Conservation (phyloP, 176 grass and related monocot species). For the Poa pratensis region DNA sequence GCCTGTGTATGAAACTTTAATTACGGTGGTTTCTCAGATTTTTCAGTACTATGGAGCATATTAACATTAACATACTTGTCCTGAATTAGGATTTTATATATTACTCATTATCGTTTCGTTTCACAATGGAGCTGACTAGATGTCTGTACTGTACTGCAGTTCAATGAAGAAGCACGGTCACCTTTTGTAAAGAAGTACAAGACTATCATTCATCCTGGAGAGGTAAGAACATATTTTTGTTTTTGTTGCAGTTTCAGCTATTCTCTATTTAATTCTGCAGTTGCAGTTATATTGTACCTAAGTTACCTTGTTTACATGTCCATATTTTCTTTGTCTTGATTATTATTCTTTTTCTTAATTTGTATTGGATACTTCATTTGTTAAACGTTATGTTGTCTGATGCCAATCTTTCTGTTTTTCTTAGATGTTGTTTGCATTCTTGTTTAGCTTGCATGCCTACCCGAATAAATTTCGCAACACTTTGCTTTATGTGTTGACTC, state of each 20-base stretch:
- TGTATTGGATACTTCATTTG: not conserved
- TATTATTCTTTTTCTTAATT: slow-evolving; percentile 10
- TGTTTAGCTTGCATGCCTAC: slow-evolving; percentile 27
- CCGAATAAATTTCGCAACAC: not conserved
- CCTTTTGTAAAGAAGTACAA: slow-evolving; percentile 94
- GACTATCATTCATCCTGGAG: slow-evolving; percentile 98
- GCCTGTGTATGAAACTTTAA: not conserved
- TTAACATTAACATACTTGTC: not conserved
- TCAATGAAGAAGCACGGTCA: slow-evolving; percentile 84
- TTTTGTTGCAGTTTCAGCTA: not conserved
- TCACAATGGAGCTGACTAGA: slow-evolving; percentile 14
- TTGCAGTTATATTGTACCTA: slow-evolving; percentile 14
- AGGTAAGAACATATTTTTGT: slow-evolving; percentile 53
- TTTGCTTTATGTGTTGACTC: not conserved
- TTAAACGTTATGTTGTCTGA: slow-evolving; percentile 4
- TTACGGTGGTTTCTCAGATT: not conserved
- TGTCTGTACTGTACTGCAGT: slow-evolving; percentile 49
- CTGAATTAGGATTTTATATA: slow-evolving; percentile 15
- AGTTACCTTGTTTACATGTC: slow-evolving; percentile 10
- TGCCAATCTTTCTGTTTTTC: not conserved
- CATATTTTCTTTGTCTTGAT: slow-evolving; percentile 17
- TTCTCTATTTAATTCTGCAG: not conserved
- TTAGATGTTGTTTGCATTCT: not conserved
- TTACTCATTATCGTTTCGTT: not conserved
- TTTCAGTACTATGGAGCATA: not conserved